Evolutionary conservation across 164 flowering plant genomes (phyloP), one percentile per base, ranked within the genome.

Genomic region (Magnolia sinica): DNA sequence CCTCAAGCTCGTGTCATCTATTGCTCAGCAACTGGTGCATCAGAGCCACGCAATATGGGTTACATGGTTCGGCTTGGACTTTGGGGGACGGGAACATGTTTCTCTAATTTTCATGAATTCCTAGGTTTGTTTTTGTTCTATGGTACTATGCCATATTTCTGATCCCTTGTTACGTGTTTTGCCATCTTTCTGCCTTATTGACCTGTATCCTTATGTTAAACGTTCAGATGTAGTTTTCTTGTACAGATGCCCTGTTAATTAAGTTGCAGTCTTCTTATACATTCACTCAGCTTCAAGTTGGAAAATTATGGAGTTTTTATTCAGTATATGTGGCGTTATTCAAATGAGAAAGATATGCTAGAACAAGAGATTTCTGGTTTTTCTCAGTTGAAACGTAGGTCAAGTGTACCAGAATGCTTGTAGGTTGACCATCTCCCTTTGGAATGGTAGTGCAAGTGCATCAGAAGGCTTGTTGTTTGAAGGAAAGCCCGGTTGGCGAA

Each of bases 21-120:
- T 82, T 96, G 99, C 88, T 96, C 99, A 59, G 99, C 99, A 66
- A 96, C 99, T 80, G 99, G 99, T 85, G 99, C 99, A 78, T 92
- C 99, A 74, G 99, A 96, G 79, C 98, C 99, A 63, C 93, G 99
- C 61, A 96, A 96, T 78, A 77, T 96, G 94, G 99, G 97, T 74
- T 96, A 96, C 83, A 96, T 96, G 99, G 89, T 91, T 80, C 91
- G 99, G 18, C 94, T 96, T 80, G 99, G 99, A 78, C 97, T 96
- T 79, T 96, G 99, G 99, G 99, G 99, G 74, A 80, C 84, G 75
- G 97, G 96, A 78, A 94, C 99, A 67, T 87, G 88, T 84, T 96
- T 96, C 79, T 20, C 75, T 64, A 83, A 88, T 66, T 94, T 96
- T 77, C 91, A 83, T 64, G 91, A 87, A 22, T 92, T 96, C 85